Evolutionary conservation across 2,329 filamentous ascomycete genomes (phyloP), one percentile per base, ranked within the genome.

Genomic region (Truncatella angustata): DNA sequence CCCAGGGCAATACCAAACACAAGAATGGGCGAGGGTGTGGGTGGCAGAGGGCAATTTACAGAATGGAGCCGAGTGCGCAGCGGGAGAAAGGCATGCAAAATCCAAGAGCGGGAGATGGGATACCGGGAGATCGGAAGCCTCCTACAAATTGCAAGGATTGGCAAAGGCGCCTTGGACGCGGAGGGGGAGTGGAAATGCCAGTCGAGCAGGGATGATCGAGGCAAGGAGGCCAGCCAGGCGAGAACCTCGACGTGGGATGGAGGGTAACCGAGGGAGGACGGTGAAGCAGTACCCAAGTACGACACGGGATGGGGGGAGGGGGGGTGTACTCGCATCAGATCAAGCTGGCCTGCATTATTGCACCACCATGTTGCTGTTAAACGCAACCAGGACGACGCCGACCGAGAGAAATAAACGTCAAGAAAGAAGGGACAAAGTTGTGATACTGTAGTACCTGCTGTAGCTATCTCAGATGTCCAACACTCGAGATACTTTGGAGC

Each of bases 61-160:
- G 24, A 44, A 44, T 14, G 20, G 16, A n/a, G 23, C 20, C 40
- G 12, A 26, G 40, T 23, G 40, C 21, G 20, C 16, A 16, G 40
- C 24, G n/a, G 39, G 24, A 24, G 20, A 42, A 34, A 34, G 26
- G 28, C 14, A 47, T 18, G 28, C 24, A 35, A 39, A 39, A 21
- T 28, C 32, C 10, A 34, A 32, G n/a, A 21, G 42, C 20, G 43
- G 39, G 50, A 51, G 56, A 57, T 59, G 54, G 54, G 53, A 61
- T 63, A 62, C 61, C 62, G 63, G 63, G 63, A 66, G 60, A 64
- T 65, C 63, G 63, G 63, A 64, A 62, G 60, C 54, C 51, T 37
- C 21, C 40, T 42, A 37, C 42, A 53, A 44, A 52, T 51, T 44
- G 34, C 21, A 37, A 18, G 36, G 49, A 39, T 20, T 51, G 28